These are phyloP conservation scores for Allium fistulosum DNA, from an alignment of 106 monocot species.

Conservation along the genomic window DNA sequence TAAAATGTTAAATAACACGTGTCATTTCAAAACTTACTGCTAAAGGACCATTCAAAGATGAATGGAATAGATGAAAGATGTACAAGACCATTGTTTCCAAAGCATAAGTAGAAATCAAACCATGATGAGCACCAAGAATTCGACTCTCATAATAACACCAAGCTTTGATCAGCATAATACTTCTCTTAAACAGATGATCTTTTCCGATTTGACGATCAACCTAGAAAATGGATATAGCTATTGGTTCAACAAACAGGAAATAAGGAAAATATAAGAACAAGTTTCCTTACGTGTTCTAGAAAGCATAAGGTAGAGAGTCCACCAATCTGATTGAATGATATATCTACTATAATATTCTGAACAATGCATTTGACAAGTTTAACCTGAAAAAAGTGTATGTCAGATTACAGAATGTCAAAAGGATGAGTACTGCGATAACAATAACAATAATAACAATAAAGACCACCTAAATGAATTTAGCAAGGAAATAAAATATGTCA, in stretches of 20 bases:
- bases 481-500: too few relatives aligned
- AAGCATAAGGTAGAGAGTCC: slow-evolving; percentile 69
- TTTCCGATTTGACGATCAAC: slow-evolving; percentile 70
- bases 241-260: background rate
- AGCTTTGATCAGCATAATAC: slow-evolving; percentile 89
- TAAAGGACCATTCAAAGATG: slow-evolving; percentile 69
- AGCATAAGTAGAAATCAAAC: slow-evolving; percentile 90
- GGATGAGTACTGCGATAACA: too few relatives aligned
- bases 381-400: slow-evolving; percentile 29
- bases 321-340: slow-evolving; percentile 77
- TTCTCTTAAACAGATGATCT: slow-evolving; percentile 76
- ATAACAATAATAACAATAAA: too few relatives aligned
- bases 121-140: slow-evolving; percentile 93
- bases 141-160: slow-evolving; percentile 99
- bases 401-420: too few relatives aligned
- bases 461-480: too few relatives aligned
- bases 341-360: slow-evolving; percentile 76
- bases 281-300: slow-evolving; percentile 43
- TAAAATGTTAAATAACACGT: too few relatives aligned
- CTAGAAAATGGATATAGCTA: slow-evolving; percentile 20
- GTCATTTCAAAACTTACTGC: slow-evolving; percentile 28
- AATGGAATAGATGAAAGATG: slow-evolving; percentile 81
- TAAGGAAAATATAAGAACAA: slow-evolving; percentile 2
- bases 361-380: slow-evolving; percentile 75
- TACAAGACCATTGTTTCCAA: slow-evolving; percentile 84